Evolutionary conservation across 495 filamentous ascomycete genomes (phyloP), one percentile per base, ranked within the genome.

Genomic region (Daldinia decipiens): DNA sequence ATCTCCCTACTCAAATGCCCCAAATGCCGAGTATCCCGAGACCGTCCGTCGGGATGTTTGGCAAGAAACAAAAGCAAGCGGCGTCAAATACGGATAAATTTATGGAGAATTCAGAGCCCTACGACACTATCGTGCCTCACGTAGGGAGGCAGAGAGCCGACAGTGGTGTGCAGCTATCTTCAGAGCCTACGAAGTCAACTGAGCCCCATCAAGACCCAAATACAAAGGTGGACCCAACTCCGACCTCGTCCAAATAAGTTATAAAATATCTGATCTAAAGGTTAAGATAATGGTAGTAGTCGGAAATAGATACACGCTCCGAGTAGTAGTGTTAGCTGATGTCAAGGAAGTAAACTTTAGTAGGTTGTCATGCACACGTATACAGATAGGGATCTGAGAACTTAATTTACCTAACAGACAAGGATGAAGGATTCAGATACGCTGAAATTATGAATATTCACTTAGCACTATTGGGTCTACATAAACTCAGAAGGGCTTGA

Each of bases 1-100:
- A 73, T 53, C 60, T 77, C 21, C 75, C 75, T 19, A 73, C 59
- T 6, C 70, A 74, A 52, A 75, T 77, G 67, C 74, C 72, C 4
- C 72, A 65, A 26, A 75, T 77, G 38, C 73, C 75, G 24, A 69
- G 40, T 24, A 77, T 77, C 24, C 69, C 74, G 27, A 65, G 32
- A 11, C 75, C 75, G 29, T 65, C 65, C 1, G 73, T 75, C 43
- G 58, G 56, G 3, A 67, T 77, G 3, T 77, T 77, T 34, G 38
- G 65, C 19, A 73, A 15, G 51, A 77, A 70, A 36, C 61, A 67
- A 36, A 47, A 63, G 21, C 8, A 58, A 7, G 0, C 57, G 8
- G 4, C 26, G 2, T 45, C 39, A n/a, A 65, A 61, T 19, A n/a
- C 13, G 17, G 39, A 50, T 13, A 45, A 67, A 17, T 0, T 51